These are phyloP conservation scores for Aspergillus niger DNA, from an alignment of 2,329 filamentous ascomycete species.

Conservation along the genomic window DNA sequence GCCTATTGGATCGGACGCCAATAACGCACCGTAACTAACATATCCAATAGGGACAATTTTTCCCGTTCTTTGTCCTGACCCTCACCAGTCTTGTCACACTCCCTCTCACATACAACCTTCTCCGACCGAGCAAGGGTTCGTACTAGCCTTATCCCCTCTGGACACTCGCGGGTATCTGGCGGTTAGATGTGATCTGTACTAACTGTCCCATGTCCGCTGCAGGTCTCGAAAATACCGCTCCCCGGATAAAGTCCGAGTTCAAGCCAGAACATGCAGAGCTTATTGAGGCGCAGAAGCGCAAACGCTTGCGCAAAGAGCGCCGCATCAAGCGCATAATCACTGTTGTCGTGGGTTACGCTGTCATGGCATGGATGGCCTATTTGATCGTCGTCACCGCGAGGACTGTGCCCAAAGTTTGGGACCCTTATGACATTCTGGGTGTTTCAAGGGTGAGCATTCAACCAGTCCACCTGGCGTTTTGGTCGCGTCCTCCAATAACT, in stretches of 20 bases:
- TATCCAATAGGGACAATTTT: conserved; percentile 77
- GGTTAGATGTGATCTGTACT: not conserved
- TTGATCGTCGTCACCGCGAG: conserved; percentile 78
- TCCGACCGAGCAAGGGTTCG: conserved; percentile 72
- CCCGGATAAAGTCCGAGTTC: conserved; percentile 79
- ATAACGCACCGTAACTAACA: not conserved
- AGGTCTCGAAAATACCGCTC: conserved; percentile 76
- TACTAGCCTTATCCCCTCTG: not conserved
- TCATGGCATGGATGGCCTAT: conserved; percentile 90
- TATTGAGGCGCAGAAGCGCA: conserved; percentile 77
- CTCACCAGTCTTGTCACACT: conserved; percentile 83
- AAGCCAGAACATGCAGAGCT: conserved; percentile 79
- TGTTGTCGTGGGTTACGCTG: conserved; percentile 73
- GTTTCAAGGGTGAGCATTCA: conserved; percentile 68
- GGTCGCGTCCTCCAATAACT: not conserved
- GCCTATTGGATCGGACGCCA: not conserved
- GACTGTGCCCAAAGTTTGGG: conserved; percentile 78
- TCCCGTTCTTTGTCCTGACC: conserved; percentile 97
- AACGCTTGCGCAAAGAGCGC: conserved; percentile 86
- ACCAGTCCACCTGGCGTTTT: not conserved
- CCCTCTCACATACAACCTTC: conserved; percentile 83
- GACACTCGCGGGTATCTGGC: not conserved
- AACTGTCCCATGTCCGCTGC: conserved; percentile 14
- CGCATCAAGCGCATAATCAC: conserved; percentile 80
- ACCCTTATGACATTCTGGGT: conserved; percentile 92